Evolutionary conservation across 768 basidiomycete genomes (phyloP), one percentile per base, ranked within the genome.

Genomic region (Mycena floridula): DNA sequence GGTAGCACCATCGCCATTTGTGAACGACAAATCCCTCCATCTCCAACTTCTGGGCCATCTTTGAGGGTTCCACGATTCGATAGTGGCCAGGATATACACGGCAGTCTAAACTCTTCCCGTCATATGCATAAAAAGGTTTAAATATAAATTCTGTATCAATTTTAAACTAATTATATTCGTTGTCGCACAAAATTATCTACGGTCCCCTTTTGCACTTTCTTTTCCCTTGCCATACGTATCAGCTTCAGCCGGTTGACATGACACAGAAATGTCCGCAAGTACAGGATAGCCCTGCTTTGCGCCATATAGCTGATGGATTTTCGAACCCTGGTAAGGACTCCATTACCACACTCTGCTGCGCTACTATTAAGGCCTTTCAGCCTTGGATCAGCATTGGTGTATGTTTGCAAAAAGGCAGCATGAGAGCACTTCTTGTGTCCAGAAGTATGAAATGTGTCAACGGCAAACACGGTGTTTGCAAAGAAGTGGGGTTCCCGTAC

Each of bases 291-390:
- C 20, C 40, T 37, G 3, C 32, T 43, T 21, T 47, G 44, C 0
- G 11, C 25, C 51, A 53, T 50, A 30, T 47, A 53, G 23, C 45
- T 47, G n/a, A 53, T 45, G 13, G 26, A 38, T 26, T 51, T 54
- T 2, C 43, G n/a, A 16, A 53, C 50, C 13, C 41, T 11, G 23
- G 38, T 44, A 9, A 54, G 21, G 1, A 44, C 50, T 11, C 45
- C 43, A 26, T 57, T 57, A 1, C 53, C 51, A 32, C 55, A 54
- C 30, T 54, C 51, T n/a, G 48, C 53, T n/a, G 54, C 50, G 40
- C 55, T 57, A 0, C 49, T 43, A 21, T 57, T 57, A 1, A 56
- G 45, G n/a, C n/a, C 24, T 1, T 18, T 2, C 13, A 54, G 45
- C 11, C 39, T 15, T 2, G 45, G 41, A 42, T 56, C 50, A 11